Conservation (phyloP, 768 basidiomycete species). For the Lentinula boryana region DNA sequence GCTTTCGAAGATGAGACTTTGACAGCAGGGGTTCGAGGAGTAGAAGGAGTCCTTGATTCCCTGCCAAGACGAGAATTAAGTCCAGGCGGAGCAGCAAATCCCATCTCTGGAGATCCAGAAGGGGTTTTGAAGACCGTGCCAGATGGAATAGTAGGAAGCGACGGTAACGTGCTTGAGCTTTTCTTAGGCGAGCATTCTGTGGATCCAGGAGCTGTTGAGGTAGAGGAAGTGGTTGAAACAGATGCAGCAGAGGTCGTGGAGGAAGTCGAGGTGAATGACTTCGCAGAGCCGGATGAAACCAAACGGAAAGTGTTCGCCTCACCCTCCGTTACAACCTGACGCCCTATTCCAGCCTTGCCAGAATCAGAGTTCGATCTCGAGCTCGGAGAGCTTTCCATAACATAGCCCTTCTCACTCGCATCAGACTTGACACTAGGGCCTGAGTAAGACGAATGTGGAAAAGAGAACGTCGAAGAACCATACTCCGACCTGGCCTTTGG, state of each 20-base stretch:
- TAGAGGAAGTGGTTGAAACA: constrained; percentile 35
- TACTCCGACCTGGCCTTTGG: constrained; percentile 10
- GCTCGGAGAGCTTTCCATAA: neutral
- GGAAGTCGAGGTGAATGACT: constrained; percentile 20
- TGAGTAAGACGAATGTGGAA: neutral
- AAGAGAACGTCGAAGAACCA: constrained; percentile 9
- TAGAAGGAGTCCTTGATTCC: neutral
- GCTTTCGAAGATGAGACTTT: constrained; percentile 13
- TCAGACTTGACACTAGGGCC: neutral
- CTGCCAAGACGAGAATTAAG: neutral
- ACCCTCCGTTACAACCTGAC: neutral
- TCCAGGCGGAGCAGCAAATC: constrained; percentile 9
- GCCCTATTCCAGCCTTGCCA: neutral
- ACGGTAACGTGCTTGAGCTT: constrained; percentile 13
- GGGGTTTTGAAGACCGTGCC: constrained; percentile 18
- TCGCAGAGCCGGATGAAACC: neutral
- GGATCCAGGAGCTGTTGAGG: constrained; percentile 19
- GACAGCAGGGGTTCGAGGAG: neutral
- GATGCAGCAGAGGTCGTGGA: constrained; percentile 22
- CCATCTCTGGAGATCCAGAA: constrained; percentile 13
- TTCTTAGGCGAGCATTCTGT: constrained; percentile 41
- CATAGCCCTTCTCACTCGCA: neutral
- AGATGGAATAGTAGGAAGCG: constrained; percentile 16
- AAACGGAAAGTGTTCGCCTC: neutral
- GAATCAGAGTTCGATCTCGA: neutral